Conservation (phyloP, 768 basidiomycete genomes). For the Scleroderma bovista region DNA sequence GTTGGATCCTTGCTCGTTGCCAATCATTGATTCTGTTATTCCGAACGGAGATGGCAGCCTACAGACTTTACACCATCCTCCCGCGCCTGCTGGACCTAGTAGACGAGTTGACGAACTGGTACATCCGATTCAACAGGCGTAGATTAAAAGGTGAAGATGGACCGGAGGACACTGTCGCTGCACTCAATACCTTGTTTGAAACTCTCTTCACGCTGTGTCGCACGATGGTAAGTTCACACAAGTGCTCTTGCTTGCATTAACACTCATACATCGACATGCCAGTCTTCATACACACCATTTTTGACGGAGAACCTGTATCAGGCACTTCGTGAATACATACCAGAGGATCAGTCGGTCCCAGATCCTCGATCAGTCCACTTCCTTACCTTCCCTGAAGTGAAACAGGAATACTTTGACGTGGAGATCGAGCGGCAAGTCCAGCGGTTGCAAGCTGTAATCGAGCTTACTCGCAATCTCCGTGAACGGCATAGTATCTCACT, state of each 20-base stretch:
- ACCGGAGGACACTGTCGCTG: conserved; percentile 76
- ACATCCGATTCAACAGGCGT: conserved; percentile 97
- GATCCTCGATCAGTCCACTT: conserved; percentile 96
- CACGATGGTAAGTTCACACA: conserved; percentile 69
- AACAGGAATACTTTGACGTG: conserved; percentile 90
- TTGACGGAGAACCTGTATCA: conserved; percentile 96
- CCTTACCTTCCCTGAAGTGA: conserved; percentile 87
- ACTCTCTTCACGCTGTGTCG: conserved; percentile 89
- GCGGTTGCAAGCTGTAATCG: conserved; percentile 93
- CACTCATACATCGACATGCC: neutral
- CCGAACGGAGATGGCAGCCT: conserved; percentile 92
- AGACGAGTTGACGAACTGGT: conserved; percentile 98
- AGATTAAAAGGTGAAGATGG: conserved; percentile 95
- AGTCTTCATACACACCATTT: conserved; percentile 99
- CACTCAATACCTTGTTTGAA: conserved; percentile 95
- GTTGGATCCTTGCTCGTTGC: conserved; percentile 97
- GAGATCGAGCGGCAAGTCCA: conserved; percentile 92
- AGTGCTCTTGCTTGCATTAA: neutral
- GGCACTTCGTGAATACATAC: conserved; percentile 78
- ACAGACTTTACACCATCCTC: conserved; percentile 95
- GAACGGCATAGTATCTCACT: conserved; percentile 82
- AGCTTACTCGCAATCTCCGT: conserved; percentile 82
- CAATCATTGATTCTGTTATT: conserved; percentile 93
- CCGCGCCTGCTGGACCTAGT: conserved; percentile 89
- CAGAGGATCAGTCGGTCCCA: conserved; percentile 58